Evolutionary conservation across 768 basidiomycete species (phyloP), one percentile per base, ranked within the genome.

Genomic region (Chalciporus piperatus): DNA sequence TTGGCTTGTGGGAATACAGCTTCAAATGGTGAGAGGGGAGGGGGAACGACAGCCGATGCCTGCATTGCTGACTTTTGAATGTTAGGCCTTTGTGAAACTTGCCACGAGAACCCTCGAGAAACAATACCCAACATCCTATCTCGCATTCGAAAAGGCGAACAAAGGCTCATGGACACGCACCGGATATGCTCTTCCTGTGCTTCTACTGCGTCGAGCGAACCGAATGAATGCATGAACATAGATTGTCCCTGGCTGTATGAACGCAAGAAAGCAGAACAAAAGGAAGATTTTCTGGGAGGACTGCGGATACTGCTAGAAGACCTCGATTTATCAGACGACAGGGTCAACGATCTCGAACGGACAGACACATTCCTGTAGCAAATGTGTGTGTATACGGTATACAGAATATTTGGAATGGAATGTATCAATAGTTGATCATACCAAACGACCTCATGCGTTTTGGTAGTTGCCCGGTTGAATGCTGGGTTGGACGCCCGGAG

Each of bases 201-300:
- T 4, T 70, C 72, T 3, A 75, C 74, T 0, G 75, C 83, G 2
- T 68, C 74, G 4, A 71, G 69, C 12, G 90, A 92, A 50, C 75
- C 78, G 1, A 78, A 85, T 41, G 67, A 78, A 30, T 98, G 95
- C 69, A 84, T 88, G 60, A 92, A 90, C 8, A 72, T 90, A 41
- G 93, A 97, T 62, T 98, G 95, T 64, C 80, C 86, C 0, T 87
- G 90, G 82, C 67, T 93, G 30, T 97, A 83, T 58, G 79, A 85
- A 27, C 75, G 91, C 32, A 80, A 78, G 54, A 84, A 81, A 58
- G 73, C 77, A 6, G 83, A 85, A 53, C 60, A 65, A 52, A 75
- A 70, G 51, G 41, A 54, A 6, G 69, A 67, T 40, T 59, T 50
- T n/a, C 47, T 74, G 20, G 64, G 65, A 13, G 62, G 61, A 8